A percentile compares a stretch with the other conserved stretches of the same genome.
Evolutionary conservation across 768 basidiomycete species (phyloP).

Genomic region (Brasilioporus rufonigricans): DNA sequence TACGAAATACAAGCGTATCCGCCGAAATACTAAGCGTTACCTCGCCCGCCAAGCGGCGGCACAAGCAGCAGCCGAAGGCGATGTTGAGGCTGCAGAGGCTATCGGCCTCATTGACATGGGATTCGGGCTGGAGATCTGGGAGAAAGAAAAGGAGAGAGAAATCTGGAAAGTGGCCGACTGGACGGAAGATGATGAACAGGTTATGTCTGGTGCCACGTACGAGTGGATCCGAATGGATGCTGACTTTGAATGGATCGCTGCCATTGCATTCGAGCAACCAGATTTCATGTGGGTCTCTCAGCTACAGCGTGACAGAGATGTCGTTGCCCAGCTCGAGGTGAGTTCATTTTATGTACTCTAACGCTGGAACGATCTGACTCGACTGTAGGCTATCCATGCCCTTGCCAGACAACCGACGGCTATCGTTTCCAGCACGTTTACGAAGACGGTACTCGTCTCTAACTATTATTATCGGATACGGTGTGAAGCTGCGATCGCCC

Average conservation of each 20-base stretch:
- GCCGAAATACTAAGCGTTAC: slow-evolving; percentile 94
- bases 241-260: slow-evolving; percentile 98
- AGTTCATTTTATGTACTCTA: slow-evolving; percentile 23
- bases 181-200: slow-evolving; percentile 93
- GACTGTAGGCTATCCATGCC: slow-evolving; percentile 84
- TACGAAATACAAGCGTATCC: slow-evolving; percentile 96
- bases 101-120: slow-evolving; percentile 94
- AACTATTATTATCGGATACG: slow-evolving; percentile 97
- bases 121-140: slow-evolving; percentile 93
- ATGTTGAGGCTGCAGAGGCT: slow-evolving; percentile 87
- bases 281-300: slow-evolving; percentile 99
- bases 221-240: slow-evolving; percentile 99
- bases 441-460: slow-evolving; percentile 89
- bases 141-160: slow-evolving; percentile 88
- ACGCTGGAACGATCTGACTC: slow-evolving; percentile 9
- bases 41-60: slow-evolving; percentile 90
- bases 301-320: slow-evolving; percentile 91
- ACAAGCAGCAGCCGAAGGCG: slow-evolving; percentile 89
- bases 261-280: slow-evolving; percentile 88
- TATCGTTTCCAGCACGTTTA: slow-evolving; percentile 87
- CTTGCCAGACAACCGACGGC: slow-evolving; percentile 77
- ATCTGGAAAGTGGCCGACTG: slow-evolving; percentile 98
- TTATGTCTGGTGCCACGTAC: slow-evolving; percentile 94
- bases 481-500: slow-evolving; percentile 86
- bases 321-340: slow-evolving; percentile 96